phyloP scores from a whole-genome alignment of 2,329 filamentous ascomycete genomes.

The Myrmaecium sp. region DNA sequence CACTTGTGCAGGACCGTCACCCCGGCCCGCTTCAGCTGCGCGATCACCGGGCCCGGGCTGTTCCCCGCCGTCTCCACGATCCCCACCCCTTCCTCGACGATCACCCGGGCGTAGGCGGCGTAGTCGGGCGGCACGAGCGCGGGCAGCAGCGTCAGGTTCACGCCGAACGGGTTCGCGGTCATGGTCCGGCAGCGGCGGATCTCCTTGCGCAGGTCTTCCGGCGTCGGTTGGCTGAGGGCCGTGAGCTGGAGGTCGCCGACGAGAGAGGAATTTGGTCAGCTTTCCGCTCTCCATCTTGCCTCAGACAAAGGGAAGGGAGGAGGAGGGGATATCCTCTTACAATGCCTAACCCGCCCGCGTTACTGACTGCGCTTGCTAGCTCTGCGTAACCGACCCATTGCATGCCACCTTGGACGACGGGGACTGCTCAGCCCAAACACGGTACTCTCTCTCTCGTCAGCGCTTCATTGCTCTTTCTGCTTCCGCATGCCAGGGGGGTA shows the following conservation, averaged over 20 bases:
- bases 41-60: conserved; percentile 77
- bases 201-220: conserved; percentile 82
- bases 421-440: conserved; percentile 33
- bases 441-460: conserved; percentile 24
- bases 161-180: conserved; percentile 67
- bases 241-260: conserved; percentile 36
- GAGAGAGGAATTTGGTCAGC: conserved; percentile 2
- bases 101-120: conserved; percentile 72
- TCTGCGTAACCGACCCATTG: conserved; percentile 73
- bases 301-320: neutral
- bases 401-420: conserved; percentile 76
- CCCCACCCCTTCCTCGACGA: conserved; percentile 81
- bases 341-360: conserved; percentile 61
- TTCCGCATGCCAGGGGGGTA: conserved; percentile 2
- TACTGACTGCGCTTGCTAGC: conserved; percentile 50
- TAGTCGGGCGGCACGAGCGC: conserved; percentile 85
- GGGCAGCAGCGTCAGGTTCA: conserved; percentile 89
- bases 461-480: conserved; percentile 11
- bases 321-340: conserved; percentile 12
- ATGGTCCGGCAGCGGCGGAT: conserved; percentile 73
- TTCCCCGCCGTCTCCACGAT: conserved; percentile 92
- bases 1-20: conserved; percentile 88
- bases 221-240: conserved; percentile 80
- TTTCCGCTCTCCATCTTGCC: neutral
- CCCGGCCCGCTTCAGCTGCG: conserved; percentile 64